phyloP scores from a whole-genome alignment of 164 flowering plant species.

The Annona cherimola region DNA sequence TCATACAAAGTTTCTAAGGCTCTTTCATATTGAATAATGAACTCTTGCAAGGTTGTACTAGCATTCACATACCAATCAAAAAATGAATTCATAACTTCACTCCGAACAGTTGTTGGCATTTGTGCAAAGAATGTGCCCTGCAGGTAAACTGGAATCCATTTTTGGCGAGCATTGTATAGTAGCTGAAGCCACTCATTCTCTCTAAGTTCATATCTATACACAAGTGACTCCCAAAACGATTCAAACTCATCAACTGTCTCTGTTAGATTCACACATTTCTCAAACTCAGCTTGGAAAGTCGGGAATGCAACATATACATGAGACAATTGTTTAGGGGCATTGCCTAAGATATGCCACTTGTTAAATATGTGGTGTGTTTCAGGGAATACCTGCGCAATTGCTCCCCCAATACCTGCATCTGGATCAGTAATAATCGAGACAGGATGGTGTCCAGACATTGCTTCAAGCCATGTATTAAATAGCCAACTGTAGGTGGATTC shows the following conservation, averaged over 20 bases:
- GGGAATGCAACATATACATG: slow-evolving; percentile 26
- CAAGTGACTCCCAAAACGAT: slow-evolving; percentile 42
- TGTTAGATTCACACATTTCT: slow-evolving; percentile 35
- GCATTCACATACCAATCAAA: slow-evolving; percentile 74
- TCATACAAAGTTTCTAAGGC: slow-evolving; percentile 43
- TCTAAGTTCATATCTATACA: slow-evolving; percentile 49
- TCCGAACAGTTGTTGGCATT: slow-evolving; percentile 34
- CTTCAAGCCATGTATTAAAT: slow-evolving; percentile 34
- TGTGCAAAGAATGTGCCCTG: slow-evolving; percentile 62
- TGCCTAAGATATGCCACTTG: slow-evolving; percentile 41
- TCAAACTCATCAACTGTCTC: slow-evolving; percentile 60
- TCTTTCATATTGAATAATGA: slow-evolving; percentile 51
- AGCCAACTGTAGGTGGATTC: slow-evolving; percentile 41
- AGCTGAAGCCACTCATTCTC: slow-evolving; percentile 57
- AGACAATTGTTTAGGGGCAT: slow-evolving; percentile 35
- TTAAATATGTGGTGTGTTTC: slow-evolving; percentile 38
- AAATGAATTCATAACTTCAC: slow-evolving; percentile 35
- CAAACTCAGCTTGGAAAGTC: slow-evolving; percentile 37
- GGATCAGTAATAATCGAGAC: slow-evolving; percentile 40
- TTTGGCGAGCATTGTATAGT: slow-evolving; percentile 41
- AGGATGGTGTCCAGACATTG: slow-evolving; percentile 36
- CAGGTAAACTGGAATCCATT: slow-evolving; percentile 61
- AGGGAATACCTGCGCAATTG: slow-evolving; percentile 35
- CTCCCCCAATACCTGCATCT: slow-evolving; percentile 27
- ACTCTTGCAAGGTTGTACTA: slow-evolving; percentile 45